Conservation (phyloP, 139 green algal species). For the Picochlorum sp. region DNA sequence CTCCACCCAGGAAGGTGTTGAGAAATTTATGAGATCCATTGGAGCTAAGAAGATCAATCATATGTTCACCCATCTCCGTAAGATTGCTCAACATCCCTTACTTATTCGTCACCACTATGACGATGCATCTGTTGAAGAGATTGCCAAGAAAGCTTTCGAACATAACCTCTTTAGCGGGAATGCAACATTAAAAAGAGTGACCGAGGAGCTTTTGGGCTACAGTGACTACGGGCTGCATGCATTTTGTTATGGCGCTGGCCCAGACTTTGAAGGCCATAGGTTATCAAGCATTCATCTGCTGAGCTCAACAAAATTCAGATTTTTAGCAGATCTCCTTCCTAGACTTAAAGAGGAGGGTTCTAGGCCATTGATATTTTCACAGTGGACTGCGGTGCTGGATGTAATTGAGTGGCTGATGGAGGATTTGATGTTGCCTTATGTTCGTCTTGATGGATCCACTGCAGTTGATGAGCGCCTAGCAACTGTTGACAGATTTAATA, state of each 20-base stretch:
- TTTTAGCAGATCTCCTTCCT: constrained; percentile 46
- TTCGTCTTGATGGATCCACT: constrained; percentile 78
- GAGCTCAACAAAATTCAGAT: constrained; percentile 24
- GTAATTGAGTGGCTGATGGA: constrained; percentile 80
- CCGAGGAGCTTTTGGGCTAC: constrained; percentile 51
- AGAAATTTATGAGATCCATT: constrained; percentile 20
- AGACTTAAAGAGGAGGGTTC: constrained; percentile 44
- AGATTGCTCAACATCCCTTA: constrained; percentile 90
- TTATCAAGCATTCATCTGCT: constrained; percentile 13
- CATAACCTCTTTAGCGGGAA: constrained; percentile 13
- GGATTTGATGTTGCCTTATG: constrained; percentile 45
- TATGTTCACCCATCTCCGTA: constrained; percentile 88
- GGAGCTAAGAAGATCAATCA: constrained; percentile 61
- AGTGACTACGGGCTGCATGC: constrained; percentile 70
- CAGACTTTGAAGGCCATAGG: constrained; percentile 8
- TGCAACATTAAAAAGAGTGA: constrained; percentile 45
- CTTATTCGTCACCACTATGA: constrained; percentile 64
- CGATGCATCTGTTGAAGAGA: constrained; percentile 42
- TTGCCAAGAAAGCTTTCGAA: constrained; percentile 42
- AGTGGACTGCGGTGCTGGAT: constrained; percentile 87
- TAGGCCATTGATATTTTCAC: constrained; percentile 76
- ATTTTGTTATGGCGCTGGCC: constrained; percentile 39
- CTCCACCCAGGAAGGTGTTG: constrained; percentile 2
- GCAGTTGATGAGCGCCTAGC: constrained; percentile 64
- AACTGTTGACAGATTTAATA: constrained; percentile 74